These are phyloP conservation scores for Leptosphaerulina australis DNA, from an alignment of 2,329 filamentous ascomycete species.

Conservation along the genomic window DNA sequence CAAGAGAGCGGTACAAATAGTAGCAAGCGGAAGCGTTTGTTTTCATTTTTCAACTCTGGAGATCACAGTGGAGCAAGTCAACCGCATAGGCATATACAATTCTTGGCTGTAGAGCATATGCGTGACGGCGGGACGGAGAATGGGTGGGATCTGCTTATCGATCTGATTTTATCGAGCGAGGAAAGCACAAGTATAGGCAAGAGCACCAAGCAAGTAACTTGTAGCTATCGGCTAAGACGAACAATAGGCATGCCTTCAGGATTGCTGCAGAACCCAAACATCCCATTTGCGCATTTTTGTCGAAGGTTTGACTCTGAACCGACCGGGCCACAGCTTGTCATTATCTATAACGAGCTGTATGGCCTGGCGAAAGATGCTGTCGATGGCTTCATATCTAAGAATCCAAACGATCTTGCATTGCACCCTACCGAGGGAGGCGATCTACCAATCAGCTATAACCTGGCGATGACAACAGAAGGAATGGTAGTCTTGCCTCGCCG, in stretches of 20 bases:
- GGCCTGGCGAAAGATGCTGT: constrained; percentile 41
- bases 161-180: constrained; percentile 42
- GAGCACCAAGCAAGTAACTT: background rate
- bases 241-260: constrained; percentile 7
- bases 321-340: constrained; percentile 43
- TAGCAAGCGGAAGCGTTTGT: constrained; percentile 54
- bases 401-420: constrained; percentile 38
- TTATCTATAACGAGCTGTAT: constrained; percentile 46
- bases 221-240: constrained; percentile 12
- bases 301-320: constrained; percentile 50
- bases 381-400: constrained; percentile 50
- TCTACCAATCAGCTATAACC: constrained; percentile 62
- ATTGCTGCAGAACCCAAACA: constrained; percentile 26
- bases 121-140: constrained; percentile 48
- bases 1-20: constrained; percentile 28
- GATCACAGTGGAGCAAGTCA: constrained; percentile 72
- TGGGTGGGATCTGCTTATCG: constrained; percentile 59
- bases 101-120: constrained; percentile 71
- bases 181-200: constrained; percentile 10
- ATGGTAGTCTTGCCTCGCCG: constrained; percentile 62
- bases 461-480: constrained; percentile 60
- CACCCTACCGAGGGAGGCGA: constrained; percentile 43
- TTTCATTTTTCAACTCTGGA: constrained; percentile 74
- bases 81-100: constrained; percentile 73
- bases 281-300: constrained; percentile 61